Base-by-base conservation (phyloP, 1,139 yeast species). In the Sugiyamaella grinbergsii region DNA sequence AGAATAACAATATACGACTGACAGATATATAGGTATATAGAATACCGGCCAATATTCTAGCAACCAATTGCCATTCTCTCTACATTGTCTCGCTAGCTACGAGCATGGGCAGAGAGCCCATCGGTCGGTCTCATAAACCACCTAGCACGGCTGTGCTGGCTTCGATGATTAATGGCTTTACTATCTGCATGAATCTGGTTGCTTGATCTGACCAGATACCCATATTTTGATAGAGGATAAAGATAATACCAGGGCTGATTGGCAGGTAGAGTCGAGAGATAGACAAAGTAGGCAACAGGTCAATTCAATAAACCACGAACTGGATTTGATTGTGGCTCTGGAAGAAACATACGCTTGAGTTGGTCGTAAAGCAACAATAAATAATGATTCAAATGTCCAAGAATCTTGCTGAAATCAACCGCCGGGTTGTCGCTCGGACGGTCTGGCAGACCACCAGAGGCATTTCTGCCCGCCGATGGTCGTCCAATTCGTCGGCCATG, bases 331-430 rank as follows among this genome's bases (percentile, higher is more conserved):
- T 36, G n/a, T 31, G n/a, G n/a, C n/a, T n/a, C n/a, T n/a, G n/a
- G n/a, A n/a, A n/a, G n/a, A n/a, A n/a, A n/a, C n/a, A n/a, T n/a
- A n/a, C n/a, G n/a, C n/a, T n/a, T n/a, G n/a, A n/a, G n/a, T n/a
- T n/a, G n/a, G n/a, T n/a, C n/a, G n/a, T n/a, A n/a, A n/a, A n/a
- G n/a, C n/a, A n/a, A n/a, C n/a, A n/a, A n/a, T n/a, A n/a, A 19
- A 41, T 15, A 18, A 43, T 43, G 47, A 43, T 43, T 43, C 47
- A 43, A 32, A 43, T 34, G 41, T 34, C 41, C n/a, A 38, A 28
- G n/a, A 43, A 43, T 18, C 16, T 43, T 5, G 41, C 47, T 6
- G 47, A 36, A 29, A 24, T 43, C 11, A 43, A 43, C 18, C 47
- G 47, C 10, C 33, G 47, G 19, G 34, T 43, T 15, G 28, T 43